Percentiles rank a stretch among this genome's conserved stretches.
Conservation (phyloP, 345 rosid genomes). For the Aquilaria malaccensis region DNA sequence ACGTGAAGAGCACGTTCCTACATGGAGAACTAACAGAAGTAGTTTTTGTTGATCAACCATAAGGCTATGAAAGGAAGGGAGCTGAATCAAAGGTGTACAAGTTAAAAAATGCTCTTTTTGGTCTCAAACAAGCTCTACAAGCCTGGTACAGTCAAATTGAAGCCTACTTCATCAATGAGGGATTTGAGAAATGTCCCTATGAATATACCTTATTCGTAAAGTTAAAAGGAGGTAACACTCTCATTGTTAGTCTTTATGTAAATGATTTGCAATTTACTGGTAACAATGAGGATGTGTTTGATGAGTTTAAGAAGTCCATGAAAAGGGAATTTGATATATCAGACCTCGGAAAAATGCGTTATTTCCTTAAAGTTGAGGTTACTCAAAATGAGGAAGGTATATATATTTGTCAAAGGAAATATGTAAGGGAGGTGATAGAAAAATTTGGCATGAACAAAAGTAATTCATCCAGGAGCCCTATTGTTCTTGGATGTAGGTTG, state of each 20-base stretch:
- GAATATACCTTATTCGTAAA: constrained; percentile 1
- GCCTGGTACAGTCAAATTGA: constrained; percentile 5
- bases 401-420: not conserved
- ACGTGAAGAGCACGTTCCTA: not conserved
- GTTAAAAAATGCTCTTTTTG: not conserved
- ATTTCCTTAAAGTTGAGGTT: not conserved
- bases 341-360: not conserved
- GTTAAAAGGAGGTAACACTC: not conserved
- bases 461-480: too few species aligned
- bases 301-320: not conserved
- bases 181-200: constrained; percentile 1
- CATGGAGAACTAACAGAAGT: not conserved
- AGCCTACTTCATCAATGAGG: not conserved
- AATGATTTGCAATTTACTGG: not conserved
- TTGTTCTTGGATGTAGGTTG: too few species aligned
- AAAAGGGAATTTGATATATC: not conserved
- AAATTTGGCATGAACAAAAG: not conserved
- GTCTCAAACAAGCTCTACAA: not conserved
- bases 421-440: not conserved
- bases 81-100: not conserved
- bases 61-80: not conserved
- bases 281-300: not conserved
- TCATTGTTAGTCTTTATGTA: not conserved
- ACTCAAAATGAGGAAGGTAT: not conserved
- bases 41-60: constrained; percentile 3